phyloP scores from a whole-genome alignment of 2,329 filamentous ascomycete genomes.

The Penicillium aurantiogriseum region DNA sequence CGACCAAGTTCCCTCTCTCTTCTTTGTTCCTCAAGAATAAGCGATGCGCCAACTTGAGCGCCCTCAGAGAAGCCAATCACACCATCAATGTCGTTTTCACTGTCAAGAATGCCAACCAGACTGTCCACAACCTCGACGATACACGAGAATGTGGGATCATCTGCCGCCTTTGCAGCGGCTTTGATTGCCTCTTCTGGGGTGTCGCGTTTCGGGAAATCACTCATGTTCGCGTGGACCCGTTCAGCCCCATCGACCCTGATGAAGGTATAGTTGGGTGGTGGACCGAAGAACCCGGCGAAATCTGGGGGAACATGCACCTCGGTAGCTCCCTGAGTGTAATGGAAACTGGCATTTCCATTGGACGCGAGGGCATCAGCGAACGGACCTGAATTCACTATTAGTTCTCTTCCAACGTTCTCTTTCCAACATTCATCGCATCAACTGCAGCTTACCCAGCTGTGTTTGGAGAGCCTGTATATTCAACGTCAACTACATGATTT shows the following conservation, averaged over 20 bases:
- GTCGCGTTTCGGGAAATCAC: conserved; percentile 19
- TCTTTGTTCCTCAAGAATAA: conserved; percentile 24
- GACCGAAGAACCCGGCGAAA: conserved; percentile 22
- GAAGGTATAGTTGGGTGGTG: conserved; percentile 24
- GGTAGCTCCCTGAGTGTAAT: conserved; percentile 18
- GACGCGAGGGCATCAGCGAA: conserved; percentile 17
- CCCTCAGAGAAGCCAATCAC: conserved; percentile 30
- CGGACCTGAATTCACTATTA: conserved; percentile 12
- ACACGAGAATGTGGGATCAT: conserved; percentile 14
- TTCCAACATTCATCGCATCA: background rate
- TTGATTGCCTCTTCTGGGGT: conserved; percentile 21
- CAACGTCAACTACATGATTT: background rate
- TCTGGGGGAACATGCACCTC: conserved; percentile 13
- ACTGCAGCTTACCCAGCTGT: conserved; percentile 18
- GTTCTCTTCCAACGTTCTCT: background rate
- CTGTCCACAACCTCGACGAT: conserved; percentile 15
- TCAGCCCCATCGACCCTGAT: conserved; percentile 7
- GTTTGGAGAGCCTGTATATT: conserved; percentile 15
- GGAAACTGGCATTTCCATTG: conserved; percentile 16
- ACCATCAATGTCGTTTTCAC: conserved; percentile 23
- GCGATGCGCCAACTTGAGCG: conserved; percentile 23
- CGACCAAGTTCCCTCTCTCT: conserved; percentile 14
- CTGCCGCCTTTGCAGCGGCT: conserved; percentile 12
- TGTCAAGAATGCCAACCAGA: conserved; percentile 19
- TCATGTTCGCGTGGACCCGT: conserved; percentile 13